phyloP scores from a whole-genome alignment of 495 filamentous ascomycete genomes.

The Aspergillus hancockii region DNA sequence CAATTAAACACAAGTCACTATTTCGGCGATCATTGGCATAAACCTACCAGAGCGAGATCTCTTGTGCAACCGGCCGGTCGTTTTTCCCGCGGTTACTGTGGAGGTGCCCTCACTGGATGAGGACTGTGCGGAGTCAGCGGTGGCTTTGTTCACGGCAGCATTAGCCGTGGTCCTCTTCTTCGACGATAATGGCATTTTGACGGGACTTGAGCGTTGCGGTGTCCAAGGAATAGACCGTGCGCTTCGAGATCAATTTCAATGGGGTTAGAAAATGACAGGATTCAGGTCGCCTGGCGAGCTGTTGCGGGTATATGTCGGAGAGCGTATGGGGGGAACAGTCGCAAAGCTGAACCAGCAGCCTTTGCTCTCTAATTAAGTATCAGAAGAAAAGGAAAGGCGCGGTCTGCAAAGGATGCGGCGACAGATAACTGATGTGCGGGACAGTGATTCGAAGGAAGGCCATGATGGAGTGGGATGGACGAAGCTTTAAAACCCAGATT shows the following conservation, averaged over 20 bases:
- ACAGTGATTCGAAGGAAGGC: conserved; percentile 14
- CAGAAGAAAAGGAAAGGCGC: conserved; percentile 29
- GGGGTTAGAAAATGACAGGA: conserved; percentile 13
- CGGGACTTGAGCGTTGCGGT: neutral
- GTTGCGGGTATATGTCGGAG: conserved; percentile 7
- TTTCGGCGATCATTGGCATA: conserved; percentile 5
- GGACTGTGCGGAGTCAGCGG: conserved; percentile 17
- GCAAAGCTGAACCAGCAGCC: conserved; percentile 34
- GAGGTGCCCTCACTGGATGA: conserved; percentile 21
- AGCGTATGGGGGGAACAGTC: conserved; percentile 17
- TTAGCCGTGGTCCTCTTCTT: conserved; percentile 23
- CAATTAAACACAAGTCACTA: conserved; percentile 2
- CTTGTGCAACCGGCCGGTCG: conserved; percentile 81
- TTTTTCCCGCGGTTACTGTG: conserved; percentile 48
- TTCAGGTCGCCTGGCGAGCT: conserved; percentile 16
- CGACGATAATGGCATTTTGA: conserved; percentile 25
- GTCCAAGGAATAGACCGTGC: neutral
- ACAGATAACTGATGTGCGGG: conserved; percentile 19
- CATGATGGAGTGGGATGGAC: conserved; percentile 33
- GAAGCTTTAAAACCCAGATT: conserved; percentile 27
- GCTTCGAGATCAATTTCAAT: conserved; percentile 1
- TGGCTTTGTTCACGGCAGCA: conserved; percentile 13
- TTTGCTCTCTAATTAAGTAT: conserved; percentile 26
- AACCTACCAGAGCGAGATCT: conserved; percentile 87
- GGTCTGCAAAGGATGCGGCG: conserved; percentile 24